Evolutionary conservation across 192 early-diverging fungal species (phyloP).

Genomic region (Diversispora epigaea): DNA sequence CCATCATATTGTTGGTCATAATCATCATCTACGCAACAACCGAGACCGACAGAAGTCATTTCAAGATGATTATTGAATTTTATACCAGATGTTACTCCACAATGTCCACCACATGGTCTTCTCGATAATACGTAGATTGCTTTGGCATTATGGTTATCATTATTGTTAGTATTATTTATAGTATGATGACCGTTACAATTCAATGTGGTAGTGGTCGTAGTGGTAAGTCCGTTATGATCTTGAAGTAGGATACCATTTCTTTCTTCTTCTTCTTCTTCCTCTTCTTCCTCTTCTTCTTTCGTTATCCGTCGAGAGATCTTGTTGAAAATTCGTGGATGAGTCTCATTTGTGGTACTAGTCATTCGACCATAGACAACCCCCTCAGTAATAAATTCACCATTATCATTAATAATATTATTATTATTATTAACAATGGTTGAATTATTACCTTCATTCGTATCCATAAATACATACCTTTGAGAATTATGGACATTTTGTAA

Average conservation of each 20-base stretch:
- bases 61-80: neutral
- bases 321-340: conserved; percentile 18
- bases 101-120: neutral
- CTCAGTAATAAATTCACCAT: conserved; percentile 1
- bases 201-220: too few species aligned
- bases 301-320: conserved; percentile 11
- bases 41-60: neutral
- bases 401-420: neutral
- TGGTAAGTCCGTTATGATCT: too few species aligned
- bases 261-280: too few species aligned
- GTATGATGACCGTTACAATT: neutral
- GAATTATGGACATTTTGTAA: conserved; percentile 14
- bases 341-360: conserved; percentile 9
- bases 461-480: conserved; percentile 23
- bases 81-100: neutral
- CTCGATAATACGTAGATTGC: neutral
- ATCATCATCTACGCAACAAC: neutral
- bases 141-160: neutral
- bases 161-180: neutral
- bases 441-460: conserved; percentile 6
- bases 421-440: neutral
- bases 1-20: neutral
- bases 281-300: neutral
- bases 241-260: too few species aligned
- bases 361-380: conserved; percentile 8